phyloP scores from a whole-genome alignment of 352 stramenopile genomes.

The Globisporangium nodosum region DNA sequence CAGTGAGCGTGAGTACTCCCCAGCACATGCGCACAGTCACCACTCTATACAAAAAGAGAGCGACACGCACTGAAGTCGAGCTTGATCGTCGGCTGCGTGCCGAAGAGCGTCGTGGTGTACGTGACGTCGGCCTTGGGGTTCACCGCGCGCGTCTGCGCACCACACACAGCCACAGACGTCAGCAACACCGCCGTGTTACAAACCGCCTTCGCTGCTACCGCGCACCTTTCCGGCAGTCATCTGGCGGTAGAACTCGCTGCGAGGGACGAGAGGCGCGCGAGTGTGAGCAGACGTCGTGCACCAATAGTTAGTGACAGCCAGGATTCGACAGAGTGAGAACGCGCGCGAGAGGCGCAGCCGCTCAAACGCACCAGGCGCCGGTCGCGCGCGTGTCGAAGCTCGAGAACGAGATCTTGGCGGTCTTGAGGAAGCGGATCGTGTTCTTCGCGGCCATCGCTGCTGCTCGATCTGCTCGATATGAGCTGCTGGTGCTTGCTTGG shows the following conservation, averaged over 20 bases:
- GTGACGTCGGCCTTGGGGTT: conserved; percentile 79
- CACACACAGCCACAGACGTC: not conserved
- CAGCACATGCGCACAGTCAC: too few species aligned
- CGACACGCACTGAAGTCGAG: conserved; percentile 75
- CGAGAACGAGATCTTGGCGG: conserved; percentile 80
- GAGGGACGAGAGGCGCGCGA: not conserved
- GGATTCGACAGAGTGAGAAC: not conserved
- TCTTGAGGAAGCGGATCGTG: conserved; percentile 84
- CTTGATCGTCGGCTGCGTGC: conserved; percentile 57
- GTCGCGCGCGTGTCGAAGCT: conserved; percentile 70
- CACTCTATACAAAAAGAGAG: not conserved
- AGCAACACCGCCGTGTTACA: not conserved
- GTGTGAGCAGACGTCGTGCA: not conserved
- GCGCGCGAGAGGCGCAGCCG: not conserved
- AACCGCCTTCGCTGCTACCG: not conserved
- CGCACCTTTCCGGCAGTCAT: conserved; percentile 71
- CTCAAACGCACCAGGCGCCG: conserved; percentile 56
- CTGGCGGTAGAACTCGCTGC: conserved; percentile 84
- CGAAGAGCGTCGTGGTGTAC: conserved; percentile 50
- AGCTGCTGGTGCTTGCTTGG: conserved; percentile 9
- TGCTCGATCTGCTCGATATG: not conserved
- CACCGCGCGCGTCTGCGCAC: conserved; percentile 49
- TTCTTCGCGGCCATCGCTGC: conserved; percentile 71
- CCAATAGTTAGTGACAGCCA: too few species aligned
- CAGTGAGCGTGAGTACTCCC: too few species aligned